Percentiles rank a stretch among this genome's conserved stretches.
phyloP scores from a whole-genome alignment of 2,329 filamentous ascomycete species.

The Drechslerella dactyloides region DNA sequence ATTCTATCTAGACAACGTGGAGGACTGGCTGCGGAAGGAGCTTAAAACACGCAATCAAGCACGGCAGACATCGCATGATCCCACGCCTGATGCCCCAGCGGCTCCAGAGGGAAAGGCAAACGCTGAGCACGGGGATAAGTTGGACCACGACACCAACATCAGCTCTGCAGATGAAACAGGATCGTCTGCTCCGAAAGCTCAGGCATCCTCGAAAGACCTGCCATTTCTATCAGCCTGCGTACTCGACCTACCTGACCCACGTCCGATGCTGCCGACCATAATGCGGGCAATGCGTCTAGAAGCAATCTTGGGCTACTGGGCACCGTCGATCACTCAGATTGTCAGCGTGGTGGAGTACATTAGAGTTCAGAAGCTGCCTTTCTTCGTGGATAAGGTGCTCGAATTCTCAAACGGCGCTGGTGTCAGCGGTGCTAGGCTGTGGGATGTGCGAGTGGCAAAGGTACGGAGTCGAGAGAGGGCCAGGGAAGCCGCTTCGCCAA shows the following conservation, averaged over 20 bases:
- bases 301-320: slow-evolving; percentile 44
- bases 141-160: background rate
- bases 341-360: slow-evolving; percentile 16
- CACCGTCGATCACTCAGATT: slow-evolving; percentile 42
- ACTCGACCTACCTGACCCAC: slow-evolving; percentile 40
- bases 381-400: slow-evolving; percentile 64
- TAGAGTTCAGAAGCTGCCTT: slow-evolving; percentile 53
- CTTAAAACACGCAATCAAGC: slow-evolving; percentile 2
- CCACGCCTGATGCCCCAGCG: slow-evolving; percentile 7
- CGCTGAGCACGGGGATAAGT: background rate
- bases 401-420: slow-evolving; percentile 66
- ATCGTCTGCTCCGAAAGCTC: background rate
- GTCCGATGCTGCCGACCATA: slow-evolving; percentile 20
- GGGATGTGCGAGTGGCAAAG: slow-evolving; percentile 67
- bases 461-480: slow-evolving; percentile 56
- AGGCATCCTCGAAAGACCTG: background rate
- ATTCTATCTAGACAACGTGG: slow-evolving; percentile 29
- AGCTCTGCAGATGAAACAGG: background rate
- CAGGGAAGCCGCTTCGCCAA: slow-evolving; percentile 2
- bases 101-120: slow-evolving; percentile 6
- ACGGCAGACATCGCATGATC: background rate
- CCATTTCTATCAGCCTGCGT: slow-evolving; percentile 41
- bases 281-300: slow-evolving; percentile 16
- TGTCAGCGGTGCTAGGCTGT: slow-evolving; percentile 64
- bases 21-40: slow-evolving; percentile 12